A percentile compares a stretch with the other conserved stretches of the same genome.
Evolutionary conservation across 2,329 filamentous ascomycete genomes (phyloP).

Genomic region (Xylariaceae sp.): DNA sequence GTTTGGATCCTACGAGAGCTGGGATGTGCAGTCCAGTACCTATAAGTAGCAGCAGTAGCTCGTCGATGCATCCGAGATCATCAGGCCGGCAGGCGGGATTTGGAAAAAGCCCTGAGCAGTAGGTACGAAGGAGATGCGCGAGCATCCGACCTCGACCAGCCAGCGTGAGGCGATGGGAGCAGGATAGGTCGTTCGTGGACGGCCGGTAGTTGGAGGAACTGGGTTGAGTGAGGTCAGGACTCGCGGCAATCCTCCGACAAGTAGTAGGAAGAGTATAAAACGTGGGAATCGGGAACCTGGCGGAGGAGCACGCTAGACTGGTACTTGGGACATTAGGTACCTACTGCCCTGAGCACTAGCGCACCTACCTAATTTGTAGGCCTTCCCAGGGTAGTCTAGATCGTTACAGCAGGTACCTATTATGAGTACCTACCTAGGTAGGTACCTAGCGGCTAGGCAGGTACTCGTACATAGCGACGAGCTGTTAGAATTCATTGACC

Average conservation of each 20-base stretch:
- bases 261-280: neutral
- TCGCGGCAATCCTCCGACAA: neutral
- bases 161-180: neutral
- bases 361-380: neutral
- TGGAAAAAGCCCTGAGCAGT: neutral
- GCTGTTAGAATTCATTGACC: neutral
- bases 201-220: neutral
- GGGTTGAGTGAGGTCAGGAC: neutral
- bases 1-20: neutral
- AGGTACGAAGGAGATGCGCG: conserved; percentile 3
- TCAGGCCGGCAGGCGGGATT: neutral
- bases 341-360: neutral
- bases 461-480: neutral
- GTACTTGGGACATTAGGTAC: neutral
- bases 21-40: neutral
- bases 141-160: neutral
- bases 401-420: neutral
- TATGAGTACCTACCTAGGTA: neutral
- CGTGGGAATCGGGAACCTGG: neutral
- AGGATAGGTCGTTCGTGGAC: neutral
- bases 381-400: neutral
- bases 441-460: too few relatives aligned
- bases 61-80: neutral
- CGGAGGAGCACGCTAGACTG: neutral
- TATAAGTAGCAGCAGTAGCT: neutral